Conservation (phyloP, 2,329 filamentous ascomycete genomes). For the Cadophora gregata region DNA sequence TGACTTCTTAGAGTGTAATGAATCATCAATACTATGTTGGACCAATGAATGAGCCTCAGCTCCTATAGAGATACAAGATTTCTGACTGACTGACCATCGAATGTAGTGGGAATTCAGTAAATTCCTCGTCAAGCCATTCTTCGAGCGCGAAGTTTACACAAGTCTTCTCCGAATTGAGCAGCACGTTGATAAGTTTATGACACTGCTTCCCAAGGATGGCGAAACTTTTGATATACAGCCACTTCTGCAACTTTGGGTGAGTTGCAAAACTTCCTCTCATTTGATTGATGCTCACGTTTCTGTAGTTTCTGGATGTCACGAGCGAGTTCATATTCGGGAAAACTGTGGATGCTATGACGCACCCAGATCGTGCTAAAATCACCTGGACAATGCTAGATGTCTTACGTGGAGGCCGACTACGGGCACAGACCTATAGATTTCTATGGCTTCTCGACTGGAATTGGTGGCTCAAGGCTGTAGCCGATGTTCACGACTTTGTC, state of each 20-base stretch:
- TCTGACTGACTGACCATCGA: too few species aligned
- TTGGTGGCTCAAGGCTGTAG: not conserved
- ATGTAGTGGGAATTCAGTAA: conserved; percentile 60
- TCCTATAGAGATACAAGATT: too few species aligned
- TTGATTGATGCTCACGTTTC: too few species aligned
- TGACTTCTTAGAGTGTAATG: too few species aligned
- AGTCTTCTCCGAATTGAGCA: conserved; percentile 61
- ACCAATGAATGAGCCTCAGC: too few species aligned
- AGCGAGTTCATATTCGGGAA: not conserved
- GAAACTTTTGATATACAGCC: conserved; percentile 63
- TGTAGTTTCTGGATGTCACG: conserved; percentile 4
- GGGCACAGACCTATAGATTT: not conserved
- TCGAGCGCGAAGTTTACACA: conserved; percentile 51
- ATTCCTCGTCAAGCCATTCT: conserved; percentile 58
- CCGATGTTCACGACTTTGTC: not conserved
- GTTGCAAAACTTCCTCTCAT: not conserved
- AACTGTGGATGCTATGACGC: not conserved
- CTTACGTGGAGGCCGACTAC: not conserved
- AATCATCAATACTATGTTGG: too few species aligned
- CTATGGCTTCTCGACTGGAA: not conserved
- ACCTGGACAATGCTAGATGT: not conserved
- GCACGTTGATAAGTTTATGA: conserved; percentile 45
- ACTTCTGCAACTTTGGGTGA: conserved; percentile 41
- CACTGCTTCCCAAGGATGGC: conserved; percentile 59
- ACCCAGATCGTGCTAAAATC: not conserved